Conservation (phyloP, 805 yeast species). For the Suhomyces sp. region DNA sequence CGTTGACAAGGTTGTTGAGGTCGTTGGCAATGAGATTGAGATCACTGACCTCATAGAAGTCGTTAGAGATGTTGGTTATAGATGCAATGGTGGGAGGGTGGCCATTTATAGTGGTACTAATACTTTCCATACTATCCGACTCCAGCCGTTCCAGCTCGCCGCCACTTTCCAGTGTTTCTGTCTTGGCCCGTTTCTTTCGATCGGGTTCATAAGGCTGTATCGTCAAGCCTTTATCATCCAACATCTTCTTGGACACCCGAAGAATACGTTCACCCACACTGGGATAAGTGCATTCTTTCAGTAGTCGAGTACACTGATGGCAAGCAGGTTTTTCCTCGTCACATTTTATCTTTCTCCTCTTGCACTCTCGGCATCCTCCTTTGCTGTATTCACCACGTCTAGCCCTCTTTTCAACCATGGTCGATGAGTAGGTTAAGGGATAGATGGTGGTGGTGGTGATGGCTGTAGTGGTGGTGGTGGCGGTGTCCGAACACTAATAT, state of each 20-base stretch:
- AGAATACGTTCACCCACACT: constrained; percentile 30
- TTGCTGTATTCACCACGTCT: constrained; percentile 25
- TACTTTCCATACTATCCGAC: background rate
- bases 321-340: constrained; percentile 32
- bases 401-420: background rate
- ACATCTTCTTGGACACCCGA: constrained; percentile 20
- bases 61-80: background rate
- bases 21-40: constrained; percentile 35
- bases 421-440: no score
- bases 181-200: background rate
- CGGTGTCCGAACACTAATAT: no score
- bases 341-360: constrained; percentile 40
- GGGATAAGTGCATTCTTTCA: constrained; percentile 34
- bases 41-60: constrained; percentile 23
- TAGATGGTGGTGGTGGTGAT: background rate
- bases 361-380: constrained; percentile 41
- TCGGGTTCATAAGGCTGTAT: constrained; percentile 6
- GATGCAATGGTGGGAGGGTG: background rate
- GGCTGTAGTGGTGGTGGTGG: background rate
- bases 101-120: background rate
- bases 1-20: constrained; percentile 35
- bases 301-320: constrained; percentile 28
- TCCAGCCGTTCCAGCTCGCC: background rate
- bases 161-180: background rate
- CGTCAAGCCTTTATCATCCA: constrained; percentile 3